Base-by-base conservation (phyloP, 2,329 filamentous ascomycete species). In the Arthroderma uncinatum region DNA sequence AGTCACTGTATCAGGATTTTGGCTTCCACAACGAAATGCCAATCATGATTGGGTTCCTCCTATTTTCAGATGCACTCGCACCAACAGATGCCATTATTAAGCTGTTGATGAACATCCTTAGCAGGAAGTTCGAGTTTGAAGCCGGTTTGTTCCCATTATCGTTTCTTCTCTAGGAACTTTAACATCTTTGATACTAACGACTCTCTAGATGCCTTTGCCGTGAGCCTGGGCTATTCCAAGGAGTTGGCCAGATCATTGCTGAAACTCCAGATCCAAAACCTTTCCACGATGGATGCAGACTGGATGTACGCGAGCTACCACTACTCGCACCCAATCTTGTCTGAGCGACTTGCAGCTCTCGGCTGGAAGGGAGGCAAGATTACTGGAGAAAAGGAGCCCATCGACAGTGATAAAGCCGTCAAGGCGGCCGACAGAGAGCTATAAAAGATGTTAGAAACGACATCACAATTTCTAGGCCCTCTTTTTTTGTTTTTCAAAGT, bases 241-340 rank as follows among this genome's bases (percentile, higher is more conserved):
- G 85, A 96, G 71, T 84, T 98, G 55, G 89, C 91, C 44, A 79
- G 83, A 61, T 93, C 89, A 21, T 82, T 98, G 62, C 90, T 98
- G 76, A 96, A 96, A 78, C 86, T 98, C 55, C 94, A 98, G 75
- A 89, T 96, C 67, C 91, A 97, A 78, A 98, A 98, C 70, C 80
- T 98, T 64, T 95, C 89, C 74, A 94, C 89, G 60, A 97, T 98
- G 92, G 93, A 98, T 67, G 93, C 93, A 28, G 94, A 98, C 74
- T 95, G 88, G 87, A 84, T 96, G 81, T 98, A 95, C 73, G 93
- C 93, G 56, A 94, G 86, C 74, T 98, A 97, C 79, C 91, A 98
- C 76, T 96, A 94, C 79, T 96, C 92, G 23, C 93, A 98, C 74
- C 93, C 93, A 0, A 96, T 97, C 64, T 78, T 98, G 63, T 87